Evolutionary conservation across 148 eudicot species (phyloP).

Genomic region (Rhododendron williamsianum): DNA sequence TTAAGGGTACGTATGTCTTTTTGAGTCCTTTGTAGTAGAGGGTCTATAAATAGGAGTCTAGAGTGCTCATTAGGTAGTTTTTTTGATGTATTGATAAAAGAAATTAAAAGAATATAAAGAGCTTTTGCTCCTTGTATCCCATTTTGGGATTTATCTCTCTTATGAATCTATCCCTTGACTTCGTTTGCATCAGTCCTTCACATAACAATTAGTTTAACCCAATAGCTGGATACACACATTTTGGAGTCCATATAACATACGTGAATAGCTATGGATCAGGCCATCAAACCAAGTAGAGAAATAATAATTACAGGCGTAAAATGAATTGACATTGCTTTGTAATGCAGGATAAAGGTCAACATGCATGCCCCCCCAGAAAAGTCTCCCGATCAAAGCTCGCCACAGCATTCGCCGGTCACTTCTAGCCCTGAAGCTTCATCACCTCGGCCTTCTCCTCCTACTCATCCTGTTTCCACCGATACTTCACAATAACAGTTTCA

Average conservation of each 20-base stretch:
- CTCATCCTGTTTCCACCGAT: neutral
- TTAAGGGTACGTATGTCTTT: too few relatives aligned
- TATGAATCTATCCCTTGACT: too few relatives aligned
- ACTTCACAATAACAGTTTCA: neutral
- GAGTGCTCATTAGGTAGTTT: too few relatives aligned
- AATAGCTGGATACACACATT: neutral
- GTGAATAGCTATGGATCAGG: neutral
- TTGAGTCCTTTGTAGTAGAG: too few relatives aligned
- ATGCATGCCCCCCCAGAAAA: conserved; percentile 75
- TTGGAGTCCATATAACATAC: neutral
- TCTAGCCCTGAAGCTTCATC: conserved; percentile 9
- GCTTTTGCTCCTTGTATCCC: too few relatives aligned
- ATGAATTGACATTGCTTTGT: neutral
- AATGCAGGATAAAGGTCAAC: conserved; percentile 87
- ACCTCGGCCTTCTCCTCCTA: neutral
- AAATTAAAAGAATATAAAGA: too few relatives aligned
- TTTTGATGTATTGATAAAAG: too few relatives aligned
- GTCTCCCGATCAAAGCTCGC: conserved; percentile 31
- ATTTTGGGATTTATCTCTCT: too few relatives aligned
- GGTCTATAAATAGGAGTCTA: too few relatives aligned
- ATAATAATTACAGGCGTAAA: neutral
- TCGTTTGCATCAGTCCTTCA: neutral
- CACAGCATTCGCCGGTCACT: conserved; percentile 20
- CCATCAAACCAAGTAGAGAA: neutral
- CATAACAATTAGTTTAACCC: neutral